Base-by-base conservation (phyloP, 768 basidiomycete species). In the Pleurotus salmoneostramineus region DNA sequence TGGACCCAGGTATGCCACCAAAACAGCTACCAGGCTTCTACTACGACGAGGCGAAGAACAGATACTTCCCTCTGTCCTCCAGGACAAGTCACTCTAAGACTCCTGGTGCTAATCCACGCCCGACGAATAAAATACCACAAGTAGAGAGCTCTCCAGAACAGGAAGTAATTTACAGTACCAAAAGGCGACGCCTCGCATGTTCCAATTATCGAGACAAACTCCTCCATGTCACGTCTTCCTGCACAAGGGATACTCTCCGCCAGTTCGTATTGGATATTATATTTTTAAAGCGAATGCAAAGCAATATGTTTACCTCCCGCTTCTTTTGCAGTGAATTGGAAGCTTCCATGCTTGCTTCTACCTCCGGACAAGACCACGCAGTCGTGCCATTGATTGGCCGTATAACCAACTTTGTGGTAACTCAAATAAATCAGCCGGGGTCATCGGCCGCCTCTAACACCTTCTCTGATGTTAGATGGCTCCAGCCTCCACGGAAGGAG, bases 11-110 rank as follows among this genome's bases (percentile, higher is more conserved):
- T n/a, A 83, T 83, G 80, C 76, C 79, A 52, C 76, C 79, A 52
- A 72, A 66, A 57, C 70, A 79, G 10, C 73, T 85, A 8, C 82
- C 84, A 50, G 85, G 85, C 1, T 69, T 85, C 52, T 82, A 80
- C 64, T 87, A 77, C 71, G 83, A 87, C 63, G 65, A 72, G 58
- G 64, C 65, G 35, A 71, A 67, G 56, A 79, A 81, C 42, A 77
- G 85, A 7, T 87, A 87, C 66, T 87, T 85, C 62, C 81, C 85
- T 21, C 35, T 77, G 10, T 74, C 78, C 21, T 78, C 78, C 1
- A 72, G 68, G 40, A 77, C 72, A 40, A n/a, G n/a, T 17, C 10
- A 15, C 11, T 11, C 10, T 55, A 27, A 69, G 66, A 55, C 46
- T 46, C 7, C 40, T 64, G 49, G 55, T 58, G 32, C 49, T 61